phyloP scores from a whole-genome alignment of 164 flowering plant genomes.

The Taxillus chinensis region DNA sequence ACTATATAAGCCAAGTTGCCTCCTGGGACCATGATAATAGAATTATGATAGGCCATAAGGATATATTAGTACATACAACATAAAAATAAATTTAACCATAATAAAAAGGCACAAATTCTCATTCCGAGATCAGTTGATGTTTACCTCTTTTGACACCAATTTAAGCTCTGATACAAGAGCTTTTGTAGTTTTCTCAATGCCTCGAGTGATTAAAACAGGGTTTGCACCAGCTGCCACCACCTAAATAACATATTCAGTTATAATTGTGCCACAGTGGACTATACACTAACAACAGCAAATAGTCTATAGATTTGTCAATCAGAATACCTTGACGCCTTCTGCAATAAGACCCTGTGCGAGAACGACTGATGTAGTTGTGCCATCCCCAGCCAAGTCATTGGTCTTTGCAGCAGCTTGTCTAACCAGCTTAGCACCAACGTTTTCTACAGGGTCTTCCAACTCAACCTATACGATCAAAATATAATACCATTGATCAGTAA shows the following conservation, averaged over 20 bases:
- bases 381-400: conserved; percentile 99
- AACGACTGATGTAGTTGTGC: conserved; percentile 98
- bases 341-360: conserved; percentile 96
- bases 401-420: conserved; percentile 99
- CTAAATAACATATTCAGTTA: conserved; percentile 21
- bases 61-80: no score
- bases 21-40: no score
- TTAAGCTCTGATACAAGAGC: conserved; percentile 85
- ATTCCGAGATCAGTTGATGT: background rate
- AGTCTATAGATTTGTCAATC: background rate
- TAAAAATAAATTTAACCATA: no score
- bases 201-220: conserved; percentile 91
- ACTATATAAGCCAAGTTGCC: no score
- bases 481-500: background rate
- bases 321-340: conserved; percentile 85
- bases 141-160: conserved; percentile 83
- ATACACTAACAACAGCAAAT: background rate
- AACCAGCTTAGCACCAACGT: conserved; percentile 92
- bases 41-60: no score
- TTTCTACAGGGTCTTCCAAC: conserved; percentile 97
- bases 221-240: conserved; percentile 99
- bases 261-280: no score
- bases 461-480: conserved; percentile 44
- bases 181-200: conserved; percentile 91
- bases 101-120: no score